Percentiles rank a stretch among this genome's conserved stretches.
These are phyloP conservation scores for Zasmidium citrigriseum DNA, from an alignment of 2,329 filamentous ascomycete genomes.

Conservation along the genomic window DNA sequence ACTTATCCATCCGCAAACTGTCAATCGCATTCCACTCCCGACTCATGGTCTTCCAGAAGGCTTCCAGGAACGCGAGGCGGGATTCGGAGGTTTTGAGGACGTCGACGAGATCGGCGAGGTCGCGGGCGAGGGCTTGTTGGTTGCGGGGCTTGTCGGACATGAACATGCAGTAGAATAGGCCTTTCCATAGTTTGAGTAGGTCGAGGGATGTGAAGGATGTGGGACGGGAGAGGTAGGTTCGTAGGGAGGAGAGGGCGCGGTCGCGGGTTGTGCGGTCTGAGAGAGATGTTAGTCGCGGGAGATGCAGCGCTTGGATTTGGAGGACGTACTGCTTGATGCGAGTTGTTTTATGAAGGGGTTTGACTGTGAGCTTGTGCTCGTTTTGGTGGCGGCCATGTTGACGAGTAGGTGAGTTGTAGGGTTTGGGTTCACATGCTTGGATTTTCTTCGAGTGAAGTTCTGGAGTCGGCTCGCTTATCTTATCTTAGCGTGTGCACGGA, in stretches of 20 bases:
- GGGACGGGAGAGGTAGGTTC: constrained; percentile 70
- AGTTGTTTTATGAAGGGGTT: constrained; percentile 75
- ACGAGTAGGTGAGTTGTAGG: neutral
- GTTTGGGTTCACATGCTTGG: neutral
- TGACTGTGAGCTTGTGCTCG: constrained; percentile 11
- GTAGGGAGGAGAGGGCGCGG: constrained; percentile 68
- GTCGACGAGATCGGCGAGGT: constrained; percentile 71
- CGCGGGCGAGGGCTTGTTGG: constrained; percentile 78
- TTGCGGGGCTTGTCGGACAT: constrained; percentile 88
- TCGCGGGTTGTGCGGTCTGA: constrained; percentile 31
- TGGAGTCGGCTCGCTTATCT: constrained; percentile 2
- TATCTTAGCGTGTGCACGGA: neutral
- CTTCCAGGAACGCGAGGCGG: constrained; percentile 46
- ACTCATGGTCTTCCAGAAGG: constrained; percentile 55
- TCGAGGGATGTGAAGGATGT: constrained; percentile 66
- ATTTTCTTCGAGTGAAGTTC: constrained; percentile 5
- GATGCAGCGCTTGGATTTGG: neutral
- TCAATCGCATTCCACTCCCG: constrained; percentile 56
- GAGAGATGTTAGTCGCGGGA: constrained; percentile 2
- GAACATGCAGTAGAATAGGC: constrained; percentile 85
- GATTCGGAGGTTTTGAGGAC: constrained; percentile 51
- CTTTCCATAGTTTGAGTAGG: constrained; percentile 88
- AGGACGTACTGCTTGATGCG: constrained; percentile 75
- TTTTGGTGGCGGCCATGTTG: constrained; percentile 21
- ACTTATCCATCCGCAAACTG: constrained; percentile 76